Evolutionary conservation across 805 yeast species (phyloP), one percentile per base, ranked within the genome.

Genomic region (Hanseniaspora lachancei): DNA sequence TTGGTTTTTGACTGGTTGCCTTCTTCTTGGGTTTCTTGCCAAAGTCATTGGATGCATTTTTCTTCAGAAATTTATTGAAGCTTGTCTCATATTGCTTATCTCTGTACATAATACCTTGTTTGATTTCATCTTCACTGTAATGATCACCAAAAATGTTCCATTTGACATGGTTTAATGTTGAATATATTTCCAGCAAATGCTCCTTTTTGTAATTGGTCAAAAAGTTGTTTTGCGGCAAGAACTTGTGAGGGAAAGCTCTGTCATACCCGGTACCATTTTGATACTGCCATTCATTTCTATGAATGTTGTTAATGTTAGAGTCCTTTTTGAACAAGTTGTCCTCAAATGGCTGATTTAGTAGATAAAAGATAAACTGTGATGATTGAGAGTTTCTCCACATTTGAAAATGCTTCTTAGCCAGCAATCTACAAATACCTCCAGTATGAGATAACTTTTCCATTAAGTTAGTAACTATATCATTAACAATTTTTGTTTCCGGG

Each of bases 351-450:
- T 68, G 64, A 0, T 58, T 64, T 12, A 78, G 57, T 5, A 75
- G 53, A 24, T 66, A 68, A 13, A 74, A 59, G 21, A 80, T 61
- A 47, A 70, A 73, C 6, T 65, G 65, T 52, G 77, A 78, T 0
- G 78, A 77, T 58, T 79, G 80, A 23, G 75, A 69, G 41, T 79
- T 68, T 64, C 81, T 73, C 87, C 87, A 82, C 0, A 85, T 80
- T 62, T 78, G 79, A 62, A 79, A 82, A 61, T 80, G 79, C 44
- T 75, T 68, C n/a, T 73, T 72, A 47, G 82, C 75, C 56, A 82
- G 66, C 36, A 70, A 65, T 20, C 75, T 69, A 52, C 71, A 64
- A 15, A 74, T 68, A 29, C 67, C 64, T 5, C 69, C 60, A 34
- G 70, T 63, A 27, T 60, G 58, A 43, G 66, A 67, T 51, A 67